phyloP scores from a whole-genome alignment of 441 rosid species.

The Corymbia calophylla region DNA sequence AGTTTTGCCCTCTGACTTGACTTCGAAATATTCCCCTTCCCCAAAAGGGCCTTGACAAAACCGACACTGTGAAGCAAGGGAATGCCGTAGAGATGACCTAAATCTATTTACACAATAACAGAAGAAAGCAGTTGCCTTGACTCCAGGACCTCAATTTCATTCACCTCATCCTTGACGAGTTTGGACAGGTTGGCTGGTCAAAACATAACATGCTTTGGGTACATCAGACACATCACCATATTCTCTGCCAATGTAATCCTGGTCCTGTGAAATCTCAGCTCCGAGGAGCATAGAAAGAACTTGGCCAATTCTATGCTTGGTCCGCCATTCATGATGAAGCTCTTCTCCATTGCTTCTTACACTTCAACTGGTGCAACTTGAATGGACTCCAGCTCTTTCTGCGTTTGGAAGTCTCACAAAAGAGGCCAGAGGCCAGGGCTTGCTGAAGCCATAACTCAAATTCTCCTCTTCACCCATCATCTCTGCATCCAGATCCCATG shows the following conservation, averaged over 20 bases:
- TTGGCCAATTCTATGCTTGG: neutral
- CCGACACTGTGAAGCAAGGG: neutral
- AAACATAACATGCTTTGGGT: neutral
- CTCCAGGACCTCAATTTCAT: neutral
- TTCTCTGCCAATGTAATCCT: neutral
- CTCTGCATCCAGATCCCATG: conserved; percentile 93
- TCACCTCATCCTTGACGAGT: neutral
- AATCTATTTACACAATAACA: neutral
- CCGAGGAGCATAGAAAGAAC: neutral
- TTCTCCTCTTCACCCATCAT: conserved; percentile 95
- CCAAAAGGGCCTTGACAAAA: neutral
- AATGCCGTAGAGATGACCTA: neutral
- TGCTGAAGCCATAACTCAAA: conserved; percentile 95
- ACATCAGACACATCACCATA: neutral
- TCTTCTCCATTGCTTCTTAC: conserved; percentile 93
- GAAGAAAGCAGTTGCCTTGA: neutral
- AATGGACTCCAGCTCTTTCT: conserved; percentile 99
- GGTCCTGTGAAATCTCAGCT: neutral
- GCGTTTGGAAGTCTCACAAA: conserved; percentile 84
- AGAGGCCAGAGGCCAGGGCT: conserved; percentile 92
- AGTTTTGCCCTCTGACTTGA: neutral
- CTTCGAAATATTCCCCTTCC: neutral
- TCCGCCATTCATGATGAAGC: conserved; percentile 33
- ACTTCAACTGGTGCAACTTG: conserved; percentile 81
- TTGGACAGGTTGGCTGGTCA: neutral